These are phyloP conservation scores for Fusarium nurragi DNA, from an alignment of 2,329 filamentous ascomycete species.

Conservation along the genomic window DNA sequence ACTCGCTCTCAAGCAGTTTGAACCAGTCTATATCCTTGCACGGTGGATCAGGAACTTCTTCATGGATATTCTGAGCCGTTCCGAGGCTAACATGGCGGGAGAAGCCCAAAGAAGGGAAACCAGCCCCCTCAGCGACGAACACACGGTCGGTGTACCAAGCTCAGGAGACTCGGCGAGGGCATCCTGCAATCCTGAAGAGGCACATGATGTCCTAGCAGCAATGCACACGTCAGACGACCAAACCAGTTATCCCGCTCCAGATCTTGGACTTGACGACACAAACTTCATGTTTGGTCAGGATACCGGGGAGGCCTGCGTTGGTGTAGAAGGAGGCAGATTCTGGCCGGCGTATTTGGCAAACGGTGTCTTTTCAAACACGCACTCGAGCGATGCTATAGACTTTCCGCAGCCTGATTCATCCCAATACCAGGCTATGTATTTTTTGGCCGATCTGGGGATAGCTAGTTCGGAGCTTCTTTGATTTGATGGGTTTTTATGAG, in stretches of 20 bases:
- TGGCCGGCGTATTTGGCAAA: constrained; percentile 9
- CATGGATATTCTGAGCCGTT: constrained; percentile 16
- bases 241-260: fast-evolving
- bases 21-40: constrained; percentile 1
- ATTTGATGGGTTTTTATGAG: no score
- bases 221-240: neutral
- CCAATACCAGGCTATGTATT: constrained; percentile 25
- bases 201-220: fast-evolving
- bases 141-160: fast-evolving
- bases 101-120: neutral
- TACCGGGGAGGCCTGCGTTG: neutral
- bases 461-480: neutral
- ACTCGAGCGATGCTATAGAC: neutral
- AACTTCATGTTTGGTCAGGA: neutral
- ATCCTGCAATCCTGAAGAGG: fast-evolving
- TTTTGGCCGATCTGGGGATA: constrained; percentile 17
- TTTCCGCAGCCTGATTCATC: constrained; percentile 20
- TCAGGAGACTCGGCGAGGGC: fast-evolving
- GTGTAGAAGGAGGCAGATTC: neutral
- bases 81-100: fast-evolving
- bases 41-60: constrained; percentile 26
- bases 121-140: no score
- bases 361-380: neutral
- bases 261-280: fast-evolving
- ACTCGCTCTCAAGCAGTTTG: constrained; percentile 1